A percentile compares a stretch with the other conserved stretches of the same genome.
These are phyloP conservation scores for Diplodia mutila DNA, from an alignment of 2,329 filamentous ascomycete species.

Conservation along the genomic window DNA sequence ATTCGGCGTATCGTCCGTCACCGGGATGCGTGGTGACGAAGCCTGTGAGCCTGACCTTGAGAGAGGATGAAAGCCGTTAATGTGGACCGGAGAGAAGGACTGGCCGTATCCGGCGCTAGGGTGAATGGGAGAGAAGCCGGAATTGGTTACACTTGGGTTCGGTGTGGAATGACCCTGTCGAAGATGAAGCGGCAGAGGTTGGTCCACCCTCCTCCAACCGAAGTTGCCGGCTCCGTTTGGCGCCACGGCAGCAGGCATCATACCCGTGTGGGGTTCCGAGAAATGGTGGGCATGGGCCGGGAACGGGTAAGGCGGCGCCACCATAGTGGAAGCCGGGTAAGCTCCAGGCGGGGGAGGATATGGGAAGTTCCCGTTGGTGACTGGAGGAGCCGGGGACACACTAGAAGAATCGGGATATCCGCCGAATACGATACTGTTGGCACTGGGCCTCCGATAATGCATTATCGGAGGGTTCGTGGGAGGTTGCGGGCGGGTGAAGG, in stretches of 20 bases:
- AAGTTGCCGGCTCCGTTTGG: slow-evolving; percentile 33
- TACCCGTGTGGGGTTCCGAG: slow-evolving; percentile 39
- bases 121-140: slow-evolving; percentile 26
- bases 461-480: slow-evolving; percentile 5
- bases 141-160: slow-evolving; percentile 23
- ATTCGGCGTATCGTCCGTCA: background rate
- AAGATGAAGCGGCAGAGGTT: slow-evolving; percentile 28
- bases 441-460: slow-evolving; percentile 27
- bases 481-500: slow-evolving; percentile 23
- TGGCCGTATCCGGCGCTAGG: slow-evolving; percentile 27
- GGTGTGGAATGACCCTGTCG: slow-evolving; percentile 19
- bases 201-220: slow-evolving; percentile 33
- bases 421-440: slow-evolving; percentile 45
- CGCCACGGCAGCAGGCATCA: slow-evolving; percentile 37
- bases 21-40: slow-evolving; percentile 33
- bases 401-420: slow-evolving; percentile 42
- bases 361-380: slow-evolving; percentile 28
- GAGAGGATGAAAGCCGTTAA: slow-evolving; percentile 32
- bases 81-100: slow-evolving; percentile 29
- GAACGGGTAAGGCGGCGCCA: slow-evolving; percentile 36
- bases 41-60: slow-evolving; percentile 40
- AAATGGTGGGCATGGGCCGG: slow-evolving; percentile 41
- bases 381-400: slow-evolving; percentile 44
- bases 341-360: slow-evolving; percentile 35
- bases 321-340: slow-evolving; percentile 36